phyloP scores from a whole-genome alignment of 768 basidiomycete genomes.

The Collybiopsis luxurians region DNA sequence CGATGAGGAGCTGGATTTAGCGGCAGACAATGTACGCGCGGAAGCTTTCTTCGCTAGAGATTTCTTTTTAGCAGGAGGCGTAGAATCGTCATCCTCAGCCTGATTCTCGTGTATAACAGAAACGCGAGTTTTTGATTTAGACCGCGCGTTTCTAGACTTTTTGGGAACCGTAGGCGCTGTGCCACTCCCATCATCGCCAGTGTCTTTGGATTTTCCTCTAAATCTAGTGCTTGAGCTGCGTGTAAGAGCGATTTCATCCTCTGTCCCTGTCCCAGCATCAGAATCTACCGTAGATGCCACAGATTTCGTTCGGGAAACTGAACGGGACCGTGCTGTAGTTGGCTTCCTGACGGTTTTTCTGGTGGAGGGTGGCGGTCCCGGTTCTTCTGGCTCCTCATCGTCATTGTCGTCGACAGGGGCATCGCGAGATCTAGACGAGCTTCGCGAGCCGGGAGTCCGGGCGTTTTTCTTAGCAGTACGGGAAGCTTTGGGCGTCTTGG shows the following conservation, averaged over 20 bases:
- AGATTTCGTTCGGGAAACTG: conserved; percentile 7
- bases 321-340: conserved; percentile 4
- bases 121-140: conserved; percentile 6
- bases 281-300: conserved; percentile 8
- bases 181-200: conserved; percentile 4
- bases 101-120: conserved; percentile 8
- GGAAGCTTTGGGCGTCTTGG: conserved; percentile 20
- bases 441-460: conserved; percentile 11
- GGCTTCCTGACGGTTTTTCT: conserved; percentile 14
- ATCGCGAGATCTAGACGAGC: neutral
- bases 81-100: neutral
- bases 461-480: conserved; percentile 24
- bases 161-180: conserved; percentile 5
- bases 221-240: conserved; percentile 8
- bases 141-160: conserved; percentile 1
- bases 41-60: conserved; percentile 7
- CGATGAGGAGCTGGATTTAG: conserved; percentile 13
- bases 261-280: conserved; percentile 9
- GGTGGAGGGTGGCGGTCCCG: conserved; percentile 13
- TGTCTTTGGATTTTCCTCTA: conserved; percentile 7
- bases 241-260: conserved; percentile 1
- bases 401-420: neutral
- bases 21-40: conserved; percentile 10
- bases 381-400: conserved; percentile 10
- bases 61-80: neutral